Percentiles rank a stretch among this genome's conserved stretches.
phyloP scores from a whole-genome alignment of 176 grass and related monocot species.

The Typha latifolia region DNA sequence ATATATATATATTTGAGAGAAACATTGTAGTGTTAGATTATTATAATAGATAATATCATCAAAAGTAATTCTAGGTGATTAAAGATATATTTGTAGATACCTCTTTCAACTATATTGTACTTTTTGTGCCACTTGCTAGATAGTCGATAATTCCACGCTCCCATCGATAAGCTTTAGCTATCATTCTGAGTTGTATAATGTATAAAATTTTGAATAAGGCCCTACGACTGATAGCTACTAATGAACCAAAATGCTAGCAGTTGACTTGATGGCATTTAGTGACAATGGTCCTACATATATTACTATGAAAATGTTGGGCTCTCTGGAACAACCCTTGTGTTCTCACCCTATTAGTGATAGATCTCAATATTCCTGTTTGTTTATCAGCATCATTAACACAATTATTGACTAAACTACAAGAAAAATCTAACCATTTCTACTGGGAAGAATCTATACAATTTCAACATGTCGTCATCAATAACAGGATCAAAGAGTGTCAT shows the following conservation, averaged over 20 bases:
- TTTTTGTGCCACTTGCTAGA: background rate
- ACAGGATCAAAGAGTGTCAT: background rate
- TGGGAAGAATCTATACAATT: background rate
- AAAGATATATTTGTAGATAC: no score
- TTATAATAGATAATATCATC: no score
- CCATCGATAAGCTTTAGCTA: background rate
- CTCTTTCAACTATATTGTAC: no score
- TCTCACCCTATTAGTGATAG: background rate
- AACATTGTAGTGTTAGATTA: no score
- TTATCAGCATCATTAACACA: background rate
- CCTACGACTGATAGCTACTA: background rate
- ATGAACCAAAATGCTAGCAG: background rate
- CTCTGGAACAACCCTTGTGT: background rate
- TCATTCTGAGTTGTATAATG: background rate
- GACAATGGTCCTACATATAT: background rate
- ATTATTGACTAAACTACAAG: background rate
- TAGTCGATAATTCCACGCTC: background rate
- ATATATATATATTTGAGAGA: no score
- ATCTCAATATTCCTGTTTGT: background rate
- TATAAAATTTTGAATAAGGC: background rate
- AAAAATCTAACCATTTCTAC: background rate
- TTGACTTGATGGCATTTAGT: constrained; percentile 1
- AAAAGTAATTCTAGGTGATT: no score
- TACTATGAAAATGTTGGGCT: background rate
- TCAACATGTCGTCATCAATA: background rate